phyloP scores from a whole-genome alignment of 225 moss, liverwort and hornwort species.

The Antitrichia curtipendula region DNA sequence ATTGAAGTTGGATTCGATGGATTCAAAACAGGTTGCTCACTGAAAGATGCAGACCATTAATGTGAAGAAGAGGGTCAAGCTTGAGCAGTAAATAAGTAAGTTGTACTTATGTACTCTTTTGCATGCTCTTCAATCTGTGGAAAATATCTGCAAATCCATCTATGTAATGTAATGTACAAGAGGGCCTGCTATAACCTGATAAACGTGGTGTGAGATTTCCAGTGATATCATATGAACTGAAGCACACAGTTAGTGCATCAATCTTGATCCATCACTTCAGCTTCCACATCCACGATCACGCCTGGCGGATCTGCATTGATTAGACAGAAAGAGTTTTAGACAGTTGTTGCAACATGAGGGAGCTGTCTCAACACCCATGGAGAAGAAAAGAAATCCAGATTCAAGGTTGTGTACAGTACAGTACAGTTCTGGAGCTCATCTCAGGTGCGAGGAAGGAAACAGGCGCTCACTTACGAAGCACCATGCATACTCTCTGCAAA shows the following conservation, averaged over 20 bases:
- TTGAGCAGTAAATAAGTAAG: background rate
- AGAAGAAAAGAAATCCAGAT: background rate
- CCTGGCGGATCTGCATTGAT: slow-evolving; percentile 49
- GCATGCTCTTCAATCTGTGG: background rate
- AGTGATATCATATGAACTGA: background rate
- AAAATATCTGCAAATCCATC: slow-evolving; percentile 2
- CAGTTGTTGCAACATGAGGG: background rate
- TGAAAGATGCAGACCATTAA: background rate
- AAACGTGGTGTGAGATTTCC: background rate
- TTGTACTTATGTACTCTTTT: background rate
- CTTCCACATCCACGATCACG: slow-evolving; percentile 86
- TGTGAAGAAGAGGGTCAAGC: background rate
- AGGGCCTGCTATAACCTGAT: background rate
- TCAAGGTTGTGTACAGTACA: background rate
- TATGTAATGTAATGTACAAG: slow-evolving; percentile 4
- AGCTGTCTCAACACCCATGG: background rate
- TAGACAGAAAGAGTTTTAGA: background rate
- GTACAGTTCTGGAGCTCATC: background rate
- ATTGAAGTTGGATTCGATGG: background rate
- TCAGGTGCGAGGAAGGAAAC: background rate
- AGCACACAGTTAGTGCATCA: slow-evolving; percentile 2
- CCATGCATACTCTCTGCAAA: background rate
- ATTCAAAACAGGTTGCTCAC: background rate
- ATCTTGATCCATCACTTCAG: slow-evolving; percentile 80
- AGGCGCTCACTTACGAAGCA: background rate